Evolutionary conservation across 2,329 filamentous ascomycete species (phyloP), one percentile per base, ranked within the genome.

Genomic region (Clathrospora elynae): DNA sequence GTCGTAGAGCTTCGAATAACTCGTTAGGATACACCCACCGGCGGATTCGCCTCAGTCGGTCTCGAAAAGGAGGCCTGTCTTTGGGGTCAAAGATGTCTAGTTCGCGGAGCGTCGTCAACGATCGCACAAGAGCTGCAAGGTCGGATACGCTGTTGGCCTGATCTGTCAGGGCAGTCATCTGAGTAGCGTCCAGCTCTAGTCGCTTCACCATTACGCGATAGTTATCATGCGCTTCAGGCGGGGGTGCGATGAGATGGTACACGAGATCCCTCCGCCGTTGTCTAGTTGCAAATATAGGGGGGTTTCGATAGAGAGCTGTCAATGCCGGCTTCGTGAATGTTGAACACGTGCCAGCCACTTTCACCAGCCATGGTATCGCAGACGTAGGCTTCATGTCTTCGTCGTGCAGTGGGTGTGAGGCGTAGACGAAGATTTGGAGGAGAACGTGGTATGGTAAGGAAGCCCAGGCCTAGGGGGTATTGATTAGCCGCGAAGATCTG

Each of bases 241-340:
- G 51, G 13, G 80, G 74, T 11, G 74, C 70, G n/a, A 79, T 76
- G 6, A 93, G 75, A 23, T 85, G 71, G 17, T 74, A 61, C 11
- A 79, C 59, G 13, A 82, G 65, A 25, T 72, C 67, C 31, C 50
- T 63, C 9, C 62, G 75, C 9, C 73, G 73, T 49, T 78, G 76
- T 22, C 71, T 67, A 23, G 75, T 69, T 1, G 78, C 75, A 45
- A 79, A 76, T 30, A 93, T 73, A 1, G 84, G 83, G 6, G 88
- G 88, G 4, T 76, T 81, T 32, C 79, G 76, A 64, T 93, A 93
- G 4, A 95, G 75, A 1, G 82, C 85, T 4, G 83, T 83, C 35
- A 93, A 70, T 2, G 87, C 87, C 4, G 89, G 86, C 57, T 90
- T 88, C 0, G 80, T 73, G 43, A 91, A 89, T 2, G 76, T 67